Conservation (phyloP, 2,329 filamentous ascomycete species). For the Diaporthe helianthi region DNA sequence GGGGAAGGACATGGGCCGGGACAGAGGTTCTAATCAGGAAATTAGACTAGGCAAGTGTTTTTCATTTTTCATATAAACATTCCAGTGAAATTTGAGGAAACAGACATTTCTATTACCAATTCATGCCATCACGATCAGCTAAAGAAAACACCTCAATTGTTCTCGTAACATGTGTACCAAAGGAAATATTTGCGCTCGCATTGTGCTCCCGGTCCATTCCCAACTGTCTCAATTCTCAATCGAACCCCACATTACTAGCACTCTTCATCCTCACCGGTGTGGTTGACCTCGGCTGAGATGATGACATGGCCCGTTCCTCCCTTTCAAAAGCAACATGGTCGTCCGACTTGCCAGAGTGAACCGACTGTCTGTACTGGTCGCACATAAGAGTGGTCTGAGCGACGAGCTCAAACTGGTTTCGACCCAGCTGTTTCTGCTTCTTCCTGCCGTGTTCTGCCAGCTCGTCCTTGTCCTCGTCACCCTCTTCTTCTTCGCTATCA, state of each 20-base stretch:
- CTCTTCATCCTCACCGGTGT: slow-evolving; percentile 2
- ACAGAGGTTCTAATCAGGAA: background rate
- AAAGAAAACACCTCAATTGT: too few relatives aligned
- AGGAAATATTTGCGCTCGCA: too few relatives aligned
- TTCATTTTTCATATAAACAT: too few relatives aligned
- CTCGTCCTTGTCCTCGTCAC: background rate
- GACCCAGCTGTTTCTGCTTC: slow-evolving; percentile 9
- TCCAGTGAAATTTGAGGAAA: too few relatives aligned
- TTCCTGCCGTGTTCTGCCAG: background rate
- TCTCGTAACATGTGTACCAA: too few relatives aligned
- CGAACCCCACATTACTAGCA: background rate
- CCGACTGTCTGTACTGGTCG: slow-evolving; percentile 12
- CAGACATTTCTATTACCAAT: too few relatives aligned
- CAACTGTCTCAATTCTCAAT: background rate
- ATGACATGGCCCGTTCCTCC: slow-evolving; percentile 1
- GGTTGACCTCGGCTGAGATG: background rate
- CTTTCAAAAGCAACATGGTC: background rate
- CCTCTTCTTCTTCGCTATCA: background rate
- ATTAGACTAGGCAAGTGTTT: too few relatives aligned
- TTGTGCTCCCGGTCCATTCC: background rate
- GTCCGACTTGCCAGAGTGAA: slow-evolving; percentile 2
- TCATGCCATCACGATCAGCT: too few relatives aligned
- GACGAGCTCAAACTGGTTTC: slow-evolving; percentile 6
- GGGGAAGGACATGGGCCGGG: background rate
- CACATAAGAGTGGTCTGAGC: slow-evolving; percentile 1